Base-by-base conservation (phyloP, 805 yeast genomes). In the Metschnikowia gelsemii region DNA sequence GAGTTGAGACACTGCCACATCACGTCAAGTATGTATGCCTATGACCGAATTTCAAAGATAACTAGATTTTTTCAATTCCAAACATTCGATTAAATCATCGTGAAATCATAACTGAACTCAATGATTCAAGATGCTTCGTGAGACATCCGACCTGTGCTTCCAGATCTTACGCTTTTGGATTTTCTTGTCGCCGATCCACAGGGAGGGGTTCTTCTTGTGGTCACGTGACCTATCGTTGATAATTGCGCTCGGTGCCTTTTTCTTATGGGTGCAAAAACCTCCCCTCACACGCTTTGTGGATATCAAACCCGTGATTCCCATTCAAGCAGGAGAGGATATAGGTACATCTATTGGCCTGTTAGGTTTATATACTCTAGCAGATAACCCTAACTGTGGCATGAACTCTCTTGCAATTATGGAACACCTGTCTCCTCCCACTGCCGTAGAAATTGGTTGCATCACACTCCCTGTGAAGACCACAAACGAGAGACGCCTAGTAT, bases 251-350 rank as follows among this genome's bases (percentile, higher is more conserved):
- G n/a, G n/a, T n/a, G n/a, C n/a, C n/a, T n/a, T n/a, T n/a, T n/a
- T n/a, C n/a, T n/a, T n/a, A n/a, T 40, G 43, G 43, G 43, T 40
- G 43, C 43, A 40, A 40, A 40, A 33, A 16, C 35, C 43, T 8
- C 22, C 12, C 16, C 5, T 23, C 31, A 22, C 8, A 18, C 8
- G 30, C 43, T 18, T 28, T 22, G 34, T 40, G 43, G 38, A 40
- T 31, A 13, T 25, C 34, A 11, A 33, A n/a, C 38, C 27, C 38
- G 35, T 23, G 23, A 35, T 23, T 19, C n/a, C 14, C 42, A 29
- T 37, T 23, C 33, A 26, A 17, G 11, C 3, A 25, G 11, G 14
- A 19, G 32, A 25, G 26, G 32, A 25, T 4, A 7, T n/a, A 28
- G 32, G 13, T 7, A 21, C 13, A 11, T n/a, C 18, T 4, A 17